Evolutionary conservation across 228 moss, liverwort and hornwort genomes (phyloP).

Genomic region (Sphagnum fallax): DNA sequence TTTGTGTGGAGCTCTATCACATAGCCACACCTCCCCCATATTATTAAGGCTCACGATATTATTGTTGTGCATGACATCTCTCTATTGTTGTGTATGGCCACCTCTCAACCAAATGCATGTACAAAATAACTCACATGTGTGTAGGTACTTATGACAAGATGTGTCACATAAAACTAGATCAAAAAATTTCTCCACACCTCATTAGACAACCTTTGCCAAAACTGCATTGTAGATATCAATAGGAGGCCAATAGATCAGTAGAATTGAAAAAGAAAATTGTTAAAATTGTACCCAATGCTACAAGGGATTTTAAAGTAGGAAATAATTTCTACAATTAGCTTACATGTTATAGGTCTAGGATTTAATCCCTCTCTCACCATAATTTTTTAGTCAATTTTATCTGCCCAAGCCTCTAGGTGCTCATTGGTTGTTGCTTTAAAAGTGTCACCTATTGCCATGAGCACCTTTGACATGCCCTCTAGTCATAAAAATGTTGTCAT

Average conservation of each 20-base stretch:
- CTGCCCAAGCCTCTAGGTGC: slow-evolving; percentile 92
- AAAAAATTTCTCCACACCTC: slow-evolving; percentile 60
- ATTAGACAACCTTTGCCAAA: slow-evolving; percentile 71
- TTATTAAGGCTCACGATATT: no score
- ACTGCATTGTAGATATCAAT: slow-evolving; percentile 45
- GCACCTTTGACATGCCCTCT: slow-evolving; percentile 45
- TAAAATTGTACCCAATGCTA: no score
- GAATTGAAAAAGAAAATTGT: no score
- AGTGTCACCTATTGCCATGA: slow-evolving; percentile 98
- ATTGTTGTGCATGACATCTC: no score
- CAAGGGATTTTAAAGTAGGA: no score
- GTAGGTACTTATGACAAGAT: slow-evolving; percentile 68
- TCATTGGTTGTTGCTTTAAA: slow-evolving; percentile 92
- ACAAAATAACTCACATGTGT: no score
- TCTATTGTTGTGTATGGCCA: no score
- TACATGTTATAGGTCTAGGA: slow-evolving; percentile 70
- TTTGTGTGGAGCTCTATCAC: slow-evolving; percentile 83
- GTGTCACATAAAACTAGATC: slow-evolving; percentile 90
- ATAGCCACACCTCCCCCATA: no score
- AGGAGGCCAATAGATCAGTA: no score
- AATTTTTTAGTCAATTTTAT: slow-evolving; percentile 79
- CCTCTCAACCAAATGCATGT: no score
- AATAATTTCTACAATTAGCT: no score
- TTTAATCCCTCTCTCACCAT: slow-evolving; percentile 64
- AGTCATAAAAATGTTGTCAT: no score